Base-by-base conservation (phyloP, 2,329 filamentous ascomycete species). In the Neonectria sp. region DNA sequence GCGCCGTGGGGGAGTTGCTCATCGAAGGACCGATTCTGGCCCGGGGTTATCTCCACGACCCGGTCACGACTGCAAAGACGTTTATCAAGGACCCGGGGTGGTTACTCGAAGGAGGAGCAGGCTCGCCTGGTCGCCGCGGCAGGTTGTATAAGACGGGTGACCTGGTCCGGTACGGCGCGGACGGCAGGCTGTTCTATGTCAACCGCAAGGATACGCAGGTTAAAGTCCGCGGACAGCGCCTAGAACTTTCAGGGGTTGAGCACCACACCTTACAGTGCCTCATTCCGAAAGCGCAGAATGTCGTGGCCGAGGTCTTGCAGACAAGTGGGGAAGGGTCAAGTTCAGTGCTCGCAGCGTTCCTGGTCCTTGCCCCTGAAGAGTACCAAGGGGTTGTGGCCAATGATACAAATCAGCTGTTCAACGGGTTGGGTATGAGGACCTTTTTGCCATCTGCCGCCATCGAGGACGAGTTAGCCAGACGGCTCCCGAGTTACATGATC, bases 141-240 rank as follows among this genome's bases (percentile, higher is more conserved):
- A 48, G 55, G 17, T 60, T 69, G 8, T 87, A 86, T 71, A 83
- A 63, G 31, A 79, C 77, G 0, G 77, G 77, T 2, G 78, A 79
- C 29, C 60, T 61, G 29, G 75, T 68, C 11, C 73, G 77, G 1
- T 73, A 65, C 37, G 59, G 74, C 0, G 69, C 68, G 0, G 75
- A 78, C 53, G 71, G 73, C 1, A 48, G 68, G 2, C 37, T 79
- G 2, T 76, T 77, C 46, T 78, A 77, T 55, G 64, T 79, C 2
- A 75, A 75, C 1, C 74, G 78, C 13, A 72, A 75, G 2, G 77
- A 79, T n/a, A 57, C 62, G 15, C 76, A 79, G 49, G 65, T 78
- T 55, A 79, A 79, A 62, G 68, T 80, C 11, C 72, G 76, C 24
- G 77, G 78, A 11, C 72, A 79, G 9, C 74, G 78, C 3, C 57